Conservation (phyloP, 2,329 filamentous ascomycete genomes). For the Fusarium nelsonii region DNA sequence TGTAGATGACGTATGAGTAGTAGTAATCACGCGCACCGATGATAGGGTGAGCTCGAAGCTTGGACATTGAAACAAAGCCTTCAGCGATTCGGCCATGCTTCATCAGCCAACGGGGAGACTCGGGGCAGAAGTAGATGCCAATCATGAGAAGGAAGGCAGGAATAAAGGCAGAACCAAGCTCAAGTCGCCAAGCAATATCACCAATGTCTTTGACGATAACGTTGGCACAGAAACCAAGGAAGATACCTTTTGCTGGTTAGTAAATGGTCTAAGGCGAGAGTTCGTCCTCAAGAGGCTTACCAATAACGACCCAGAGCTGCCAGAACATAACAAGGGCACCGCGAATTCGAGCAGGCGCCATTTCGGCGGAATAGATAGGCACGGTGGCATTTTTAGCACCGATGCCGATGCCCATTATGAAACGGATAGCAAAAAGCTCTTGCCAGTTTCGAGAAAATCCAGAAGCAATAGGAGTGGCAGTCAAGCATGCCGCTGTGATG, state of each 20-base stretch:
- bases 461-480: constrained; percentile 72
- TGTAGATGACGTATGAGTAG: constrained; percentile 61
- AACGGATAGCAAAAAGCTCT: constrained; percentile 74
- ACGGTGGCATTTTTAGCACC: constrained; percentile 74
- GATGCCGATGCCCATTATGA: constrained; percentile 77
- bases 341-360: constrained; percentile 74
- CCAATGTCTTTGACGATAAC: constrained; percentile 48
- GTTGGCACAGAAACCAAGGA: constrained; percentile 58
- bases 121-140: constrained; percentile 71
- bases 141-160: constrained; percentile 65
- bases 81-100: constrained; percentile 71
- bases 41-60: constrained; percentile 65
- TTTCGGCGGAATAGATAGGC: constrained; percentile 82
- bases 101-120: constrained; percentile 74
- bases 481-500: constrained; percentile 77
- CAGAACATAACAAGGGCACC: constrained; percentile 86
- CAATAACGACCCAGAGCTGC: constrained; percentile 75
- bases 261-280: fast-evolving
- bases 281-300: constrained; percentile 10
- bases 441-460: constrained; percentile 75
- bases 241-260: constrained; percentile 45
- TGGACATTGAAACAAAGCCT: constrained; percentile 68
- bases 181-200: constrained; percentile 55
- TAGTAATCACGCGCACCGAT: constrained; percentile 72
- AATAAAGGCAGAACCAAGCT: constrained; percentile 72